Evolutionary conservation across 192 early-diverging fungal genomes (phyloP), one percentile per base, ranked within the genome.

Genomic region (Lunasporangiospora selenospora): DNA sequence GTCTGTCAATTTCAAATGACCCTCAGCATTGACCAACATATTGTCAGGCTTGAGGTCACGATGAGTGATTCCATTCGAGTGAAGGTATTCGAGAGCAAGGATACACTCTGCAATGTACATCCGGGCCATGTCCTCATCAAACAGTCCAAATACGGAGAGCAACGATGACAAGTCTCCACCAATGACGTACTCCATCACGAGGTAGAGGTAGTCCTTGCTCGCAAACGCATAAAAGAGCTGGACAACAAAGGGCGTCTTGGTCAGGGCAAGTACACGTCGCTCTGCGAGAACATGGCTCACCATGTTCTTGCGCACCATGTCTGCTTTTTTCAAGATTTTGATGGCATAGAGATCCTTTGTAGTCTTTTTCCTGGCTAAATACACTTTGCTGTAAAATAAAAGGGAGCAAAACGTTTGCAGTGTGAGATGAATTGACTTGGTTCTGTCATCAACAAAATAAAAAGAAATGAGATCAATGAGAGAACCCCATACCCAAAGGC

Each of bases 231-330:
- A 97, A 78, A 88, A 96, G n/a, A 97, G 81, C 71, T 91, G 90
- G 16, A 97, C 95, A 13, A 97, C 92, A 81, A 90, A 96, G 3
- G 92, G 93, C 1, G 92, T 93, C 16, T 81, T 67, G 11, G 90
- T 82, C 50, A 95, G 64, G 33, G 90, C 88, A 34, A 97, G 75
- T 27, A 92, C 95, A 19, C 92, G 88, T 53, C 92, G 81, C 78
- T 97, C 95, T 6, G 93, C 92, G 29, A 93, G 77, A 12, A 93
- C 91, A 51, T 96, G 94, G 26, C 87, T 90, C n/a, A 94, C 90
- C 95, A 96, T 95, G 71, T 97, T 96, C 79, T 96, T 97, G 61
- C 90, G 86, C 61, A 95, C 93, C 90, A 97, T 95, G 65, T 95
- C 92, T 40, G 90, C 90, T 54, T 95, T 97, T 75, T 92, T 92